A percentile compares a stretch with the other conserved stretches of the same genome.
Evolutionary conservation across 805 yeast species (phyloP).

Genomic region (Starmerella vitae): DNA sequence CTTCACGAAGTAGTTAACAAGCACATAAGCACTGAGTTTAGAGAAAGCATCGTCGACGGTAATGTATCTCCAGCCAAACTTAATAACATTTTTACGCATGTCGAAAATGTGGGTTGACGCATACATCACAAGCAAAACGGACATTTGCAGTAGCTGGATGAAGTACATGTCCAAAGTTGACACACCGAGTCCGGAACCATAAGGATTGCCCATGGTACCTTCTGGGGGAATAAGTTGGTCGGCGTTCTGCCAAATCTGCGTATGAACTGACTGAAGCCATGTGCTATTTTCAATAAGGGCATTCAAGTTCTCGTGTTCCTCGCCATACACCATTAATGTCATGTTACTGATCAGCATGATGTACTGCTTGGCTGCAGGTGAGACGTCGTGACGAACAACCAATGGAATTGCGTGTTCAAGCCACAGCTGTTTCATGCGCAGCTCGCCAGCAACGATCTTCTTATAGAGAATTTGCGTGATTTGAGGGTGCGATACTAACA

Average conservation of each 20-base stretch:
- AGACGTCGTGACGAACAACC: slow-evolving; percentile 2
- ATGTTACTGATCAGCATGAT: slow-evolving; percentile 40
- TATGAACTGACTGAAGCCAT: slow-evolving; percentile 56
- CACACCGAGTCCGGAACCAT: slow-evolving; percentile 13
- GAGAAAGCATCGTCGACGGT: slow-evolving; percentile 77
- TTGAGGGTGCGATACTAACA: no score
- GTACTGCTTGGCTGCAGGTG: slow-evolving; percentile 8
- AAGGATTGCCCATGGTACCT: slow-evolving; percentile 11
- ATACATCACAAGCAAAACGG: slow-evolving; percentile 60
- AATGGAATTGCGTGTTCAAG: slow-evolving; percentile 2
- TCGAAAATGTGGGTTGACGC: slow-evolving; percentile 48
- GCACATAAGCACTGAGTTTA: slow-evolving; percentile 84
- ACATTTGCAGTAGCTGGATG: slow-evolving; percentile 64
- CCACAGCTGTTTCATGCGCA: slow-evolving; percentile 11
- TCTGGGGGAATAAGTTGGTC: slow-evolving; percentile 38
- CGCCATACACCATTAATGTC: slow-evolving; percentile 48
- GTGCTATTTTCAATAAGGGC: slow-evolving; percentile 30
- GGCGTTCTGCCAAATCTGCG: slow-evolving; percentile 56
- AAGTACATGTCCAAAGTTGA: slow-evolving; percentile 53
- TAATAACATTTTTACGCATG: slow-evolving; percentile 69
- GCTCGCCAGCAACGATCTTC: not conserved
- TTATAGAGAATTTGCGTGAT: no score
- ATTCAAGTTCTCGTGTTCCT: slow-evolving; percentile 33
- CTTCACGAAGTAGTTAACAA: slow-evolving; percentile 73
- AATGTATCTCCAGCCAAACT: slow-evolving; percentile 87